Base-by-base conservation (phyloP, 306 rosid genomes). In the Quillaja saponaria region DNA sequence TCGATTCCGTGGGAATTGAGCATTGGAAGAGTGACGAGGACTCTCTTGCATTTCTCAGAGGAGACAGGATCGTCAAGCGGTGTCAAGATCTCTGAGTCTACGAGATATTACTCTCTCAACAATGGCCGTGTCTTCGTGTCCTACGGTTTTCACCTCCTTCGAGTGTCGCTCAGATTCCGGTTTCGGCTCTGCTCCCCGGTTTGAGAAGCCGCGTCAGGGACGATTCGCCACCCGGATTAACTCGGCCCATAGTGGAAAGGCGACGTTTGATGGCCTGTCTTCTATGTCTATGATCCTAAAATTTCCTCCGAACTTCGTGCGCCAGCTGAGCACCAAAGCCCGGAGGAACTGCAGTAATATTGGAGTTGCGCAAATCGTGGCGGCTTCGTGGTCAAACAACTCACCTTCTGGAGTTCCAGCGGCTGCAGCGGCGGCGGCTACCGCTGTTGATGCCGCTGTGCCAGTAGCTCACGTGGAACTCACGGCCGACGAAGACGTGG, bases 351-450 rank as follows among this genome's bases (percentile, higher is more conserved):
- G 98, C 74, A 84, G 98, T 85, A 92, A 92, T 81, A 92, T 92
- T 78, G 96, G 96, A 11, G 96, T 92, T 42, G 98, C 98, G 1
- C 98, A 92, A 76, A 82, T 92, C 71, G 98, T 92, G n/a, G 95
- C 96, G 12, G 96, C 98, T 47, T 92, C 98, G 73, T 88, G 98
- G 98, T 87, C 98, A 10, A 81, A 92, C 84, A 63, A 37, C 46
- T 6, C 58, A 6, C 15, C 75, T 28, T 45, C 81, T 54, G 68
- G 55, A 1, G 6, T 63, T 4, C 42, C 74, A 18, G 47, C 66
- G 20, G 72, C 74, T 54, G 85, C 75, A 71, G 85, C 50, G 40
- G 68, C 77, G 53, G 79, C 90, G 61, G 86, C 84, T 0, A 76
- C 84, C 47, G 85, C 75, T 59, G 85, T 77, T 37, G 78, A 85